These are phyloP conservation scores for Kalaharituber pfeilii DNA, from an alignment of 2,329 filamentous ascomycete species.

Conservation along the genomic window DNA sequence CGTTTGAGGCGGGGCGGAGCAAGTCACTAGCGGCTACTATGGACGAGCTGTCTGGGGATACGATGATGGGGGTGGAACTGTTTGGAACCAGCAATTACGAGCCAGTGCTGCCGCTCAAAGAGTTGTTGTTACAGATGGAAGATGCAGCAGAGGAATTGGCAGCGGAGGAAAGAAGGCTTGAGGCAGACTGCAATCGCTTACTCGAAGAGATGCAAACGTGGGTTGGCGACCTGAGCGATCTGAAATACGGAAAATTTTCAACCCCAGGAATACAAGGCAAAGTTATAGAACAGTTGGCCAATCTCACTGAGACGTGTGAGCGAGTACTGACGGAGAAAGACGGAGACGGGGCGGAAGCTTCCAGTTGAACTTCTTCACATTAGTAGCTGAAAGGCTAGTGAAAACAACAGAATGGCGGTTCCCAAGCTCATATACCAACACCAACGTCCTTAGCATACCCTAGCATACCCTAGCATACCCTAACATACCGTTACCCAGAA, in stretches of 20 bases:
- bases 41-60: conserved; percentile 9
- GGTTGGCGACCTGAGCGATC: conserved; percentile 59
- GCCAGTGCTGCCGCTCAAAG: conserved; percentile 17
- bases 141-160: conserved; percentile 48
- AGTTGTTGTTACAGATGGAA: conserved; percentile 37
- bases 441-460: too few species aligned
- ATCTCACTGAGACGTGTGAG: conserved; percentile 47
- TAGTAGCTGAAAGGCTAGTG: too few species aligned
- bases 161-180: conserved; percentile 46
- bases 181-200: conserved; percentile 45
- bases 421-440: too few species aligned
- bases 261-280: conserved; percentile 47
- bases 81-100: conserved; percentile 1
- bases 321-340: conserved; percentile 13
- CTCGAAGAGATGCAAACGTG: conserved; percentile 45
- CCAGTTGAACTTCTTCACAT: too few species aligned
- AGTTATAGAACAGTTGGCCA: conserved; percentile 47
- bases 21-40: not conserved
- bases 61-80: conserved; percentile 31
- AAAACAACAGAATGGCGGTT: too few species aligned
- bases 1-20: too few species aligned
- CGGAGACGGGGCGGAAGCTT: too few species aligned
- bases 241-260: conserved; percentile 60
- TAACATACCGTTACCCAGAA: too few species aligned
- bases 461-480: too few species aligned